Percentiles rank a stretch among this genome's conserved stretches.
Evolutionary conservation across 1,139 yeast genomes (phyloP).

Genomic region (Protomyces inundatus): DNA sequence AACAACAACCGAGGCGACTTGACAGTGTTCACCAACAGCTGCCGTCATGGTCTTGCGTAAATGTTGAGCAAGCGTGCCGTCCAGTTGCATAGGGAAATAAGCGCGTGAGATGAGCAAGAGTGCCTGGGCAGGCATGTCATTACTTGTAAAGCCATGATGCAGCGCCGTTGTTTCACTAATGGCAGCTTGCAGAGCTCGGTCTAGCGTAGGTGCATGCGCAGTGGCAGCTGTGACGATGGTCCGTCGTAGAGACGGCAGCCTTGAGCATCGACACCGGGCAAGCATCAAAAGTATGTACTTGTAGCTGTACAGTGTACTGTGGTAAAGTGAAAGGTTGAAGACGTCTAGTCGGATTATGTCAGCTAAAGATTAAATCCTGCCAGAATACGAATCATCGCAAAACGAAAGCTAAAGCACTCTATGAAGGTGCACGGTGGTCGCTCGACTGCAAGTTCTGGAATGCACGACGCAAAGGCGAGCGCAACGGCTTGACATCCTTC

Average conservation of each 20-base stretch:
- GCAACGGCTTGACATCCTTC: conserved; percentile 48
- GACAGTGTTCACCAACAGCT: conserved; percentile 13
- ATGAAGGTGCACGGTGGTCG: conserved; percentile 21
- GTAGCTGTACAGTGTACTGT: neutral
- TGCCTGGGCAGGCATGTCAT: conserved; percentile 23
- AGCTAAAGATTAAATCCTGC: neutral
- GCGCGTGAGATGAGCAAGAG: conserved; percentile 12
- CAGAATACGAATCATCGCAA: neutral
- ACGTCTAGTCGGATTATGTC: too few relatives aligned
- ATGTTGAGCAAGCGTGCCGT: neutral
- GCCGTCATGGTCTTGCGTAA: neutral
- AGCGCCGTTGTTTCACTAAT: conserved; percentile 18
- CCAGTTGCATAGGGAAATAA: conserved; percentile 1
- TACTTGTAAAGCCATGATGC: conserved; percentile 20
- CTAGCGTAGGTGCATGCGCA: conserved; percentile 1
- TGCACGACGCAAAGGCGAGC: conserved; percentile 48
- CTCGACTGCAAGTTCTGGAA: conserved; percentile 39
- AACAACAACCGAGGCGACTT: conserved; percentile 11
- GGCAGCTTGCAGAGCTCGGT: conserved; percentile 7
- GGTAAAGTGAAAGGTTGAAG: too few relatives aligned
- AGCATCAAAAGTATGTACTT: neutral
- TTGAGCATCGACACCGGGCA: neutral
- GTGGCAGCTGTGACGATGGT: conserved; percentile 12
- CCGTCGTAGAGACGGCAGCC: neutral
- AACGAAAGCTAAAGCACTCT: neutral